A percentile compares a stretch with the other conserved stretches of the same genome.
These are phyloP conservation scores for Fusarium pseudoanthophilum DNA, from an alignment of 2,329 filamentous ascomycete genomes.

Conservation along the genomic window DNA sequence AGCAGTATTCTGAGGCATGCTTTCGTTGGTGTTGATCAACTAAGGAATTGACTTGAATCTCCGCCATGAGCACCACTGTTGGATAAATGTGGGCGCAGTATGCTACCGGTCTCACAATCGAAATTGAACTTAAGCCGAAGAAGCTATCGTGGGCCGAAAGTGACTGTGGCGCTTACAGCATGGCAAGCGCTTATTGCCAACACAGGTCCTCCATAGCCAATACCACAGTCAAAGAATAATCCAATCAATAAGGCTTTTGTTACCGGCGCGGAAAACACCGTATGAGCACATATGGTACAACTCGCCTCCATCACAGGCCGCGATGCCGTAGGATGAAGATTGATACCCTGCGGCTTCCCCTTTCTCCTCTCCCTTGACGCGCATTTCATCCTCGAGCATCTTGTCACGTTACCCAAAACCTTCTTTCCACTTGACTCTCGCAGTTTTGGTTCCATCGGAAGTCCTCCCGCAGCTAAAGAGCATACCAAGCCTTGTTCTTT, in stretches of 20 bases:
- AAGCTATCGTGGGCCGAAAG: slow-evolving; percentile 46
- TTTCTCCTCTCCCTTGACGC: slow-evolving; percentile 41
- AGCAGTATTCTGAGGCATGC: slow-evolving; percentile 22
- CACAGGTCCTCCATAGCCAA: slow-evolving; percentile 18
- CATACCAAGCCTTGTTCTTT: background rate
- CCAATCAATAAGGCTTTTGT: background rate
- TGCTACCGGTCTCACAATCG: slow-evolving; percentile 31
- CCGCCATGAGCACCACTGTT: no score
- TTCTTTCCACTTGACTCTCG: slow-evolving; percentile 18
- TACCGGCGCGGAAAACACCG: background rate
- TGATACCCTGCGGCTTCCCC: slow-evolving; percentile 16
- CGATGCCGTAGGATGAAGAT: slow-evolving; percentile 46
- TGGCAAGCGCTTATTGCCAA: slow-evolving; percentile 49
- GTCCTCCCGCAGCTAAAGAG: background rate
- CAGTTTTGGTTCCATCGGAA: slow-evolving; percentile 10
- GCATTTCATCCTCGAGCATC: slow-evolving; percentile 31
- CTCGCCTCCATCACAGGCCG: slow-evolving; percentile 44
- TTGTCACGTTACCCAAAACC: no score
- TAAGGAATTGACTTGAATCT: no score
- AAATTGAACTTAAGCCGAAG: slow-evolving; percentile 47
- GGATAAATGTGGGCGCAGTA: slow-evolving; percentile 45
- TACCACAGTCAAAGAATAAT: background rate
- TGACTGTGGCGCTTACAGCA: slow-evolving; percentile 48
- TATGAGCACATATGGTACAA: slow-evolving; percentile 41
- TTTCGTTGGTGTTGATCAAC: slow-evolving; percentile 15